Evolutionary conservation across 2,329 filamentous ascomycete species (phyloP), one percentile per base, ranked within the genome.

Genomic region (Clonostachys sp.): DNA sequence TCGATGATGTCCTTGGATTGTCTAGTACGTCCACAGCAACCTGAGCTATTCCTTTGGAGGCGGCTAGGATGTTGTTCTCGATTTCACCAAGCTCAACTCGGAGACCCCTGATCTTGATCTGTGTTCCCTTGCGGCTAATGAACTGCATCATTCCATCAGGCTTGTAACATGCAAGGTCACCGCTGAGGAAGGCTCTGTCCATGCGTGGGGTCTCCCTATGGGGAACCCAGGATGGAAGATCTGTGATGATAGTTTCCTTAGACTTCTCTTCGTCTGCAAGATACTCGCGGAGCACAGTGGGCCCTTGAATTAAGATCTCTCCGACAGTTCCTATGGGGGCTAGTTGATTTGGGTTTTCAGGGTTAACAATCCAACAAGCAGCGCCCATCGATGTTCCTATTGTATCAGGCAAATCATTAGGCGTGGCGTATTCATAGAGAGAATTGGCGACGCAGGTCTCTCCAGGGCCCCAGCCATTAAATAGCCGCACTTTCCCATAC

Each of bases 201-300:
- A 44, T 24, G n/a, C 42, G 18, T n/a, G 42, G 42, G n/a, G 24
- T n/a, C 9, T 44, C 42, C 18, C 42, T 18, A 18, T 30, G 42
- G 12, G 42, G 42, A n/a, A 30, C 42, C 42, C 42, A 44, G 13
- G 24, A 18, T 13, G 42, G 42, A 3, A 44, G 42, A 34, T 44
- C 24, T 5, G 17, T 38, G 10, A 56, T 47, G 14, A 58, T 57
- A 6, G 50, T 18, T 14, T 39, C 12, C 13, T 41, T 34, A 65
- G 71, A 62, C 3, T 16, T 12, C n/a, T 46, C 24, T 35, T 56
- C 4, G 12, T 57, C 50, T 45, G 73, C 71, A n/a, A 77, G 57
- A 48, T 80, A 80, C 34, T 74, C 73, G 35, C 68, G 61, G 24
- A 71, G 73, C 13, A 80, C 13, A 8, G 48, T 52, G n/a, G 74